Evolutionary conservation across 805 yeast genomes (phyloP).

Genomic region (Wickerhamomyces mucosus): DNA sequence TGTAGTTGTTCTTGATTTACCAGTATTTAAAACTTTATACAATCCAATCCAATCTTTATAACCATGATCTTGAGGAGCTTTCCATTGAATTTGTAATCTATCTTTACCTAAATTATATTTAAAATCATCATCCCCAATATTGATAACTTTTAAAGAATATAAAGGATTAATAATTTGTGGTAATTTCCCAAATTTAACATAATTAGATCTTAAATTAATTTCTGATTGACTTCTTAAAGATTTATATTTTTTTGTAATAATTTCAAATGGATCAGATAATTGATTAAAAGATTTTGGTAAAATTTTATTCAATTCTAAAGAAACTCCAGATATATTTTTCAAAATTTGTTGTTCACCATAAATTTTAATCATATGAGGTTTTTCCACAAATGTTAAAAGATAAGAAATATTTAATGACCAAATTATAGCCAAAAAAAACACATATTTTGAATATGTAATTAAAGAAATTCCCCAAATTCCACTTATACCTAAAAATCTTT

Average conservation of each 20-base stretch:
- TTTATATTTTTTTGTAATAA: no score
- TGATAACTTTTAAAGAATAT: constrained; percentile 20
- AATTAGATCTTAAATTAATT: no score
- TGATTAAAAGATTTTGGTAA: constrained; percentile 23
- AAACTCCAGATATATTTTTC: constrained; percentile 39
- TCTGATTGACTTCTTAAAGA: no score
- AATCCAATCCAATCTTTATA: constrained; percentile 69
- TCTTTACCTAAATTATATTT: constrained; percentile 39
- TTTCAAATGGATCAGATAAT: no score
- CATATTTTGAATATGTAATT: constrained; percentile 43
- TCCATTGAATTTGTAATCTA: constrained; percentile 45
- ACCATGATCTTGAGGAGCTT: constrained; percentile 39
- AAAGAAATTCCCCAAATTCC: constrained; percentile 70
- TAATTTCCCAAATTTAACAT: no score
- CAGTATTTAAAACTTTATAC: constrained; percentile 53
- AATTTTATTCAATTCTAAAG: constrained; percentile 26
- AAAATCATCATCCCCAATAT: constrained; percentile 7
- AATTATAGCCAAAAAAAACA: constrained; percentile 42
- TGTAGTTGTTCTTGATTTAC: constrained; percentile 45
- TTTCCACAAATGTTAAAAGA: constrained; percentile 66
- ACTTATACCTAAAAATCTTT: constrained; percentile 65
- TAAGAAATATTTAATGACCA: constrained; percentile 62
- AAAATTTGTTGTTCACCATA: constrained; percentile 58
- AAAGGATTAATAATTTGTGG: no score
- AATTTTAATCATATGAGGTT: constrained; percentile 65